Conservation (phyloP, 1,284 basidiomycete species). For the Ustilago cynodontis region DNA sequence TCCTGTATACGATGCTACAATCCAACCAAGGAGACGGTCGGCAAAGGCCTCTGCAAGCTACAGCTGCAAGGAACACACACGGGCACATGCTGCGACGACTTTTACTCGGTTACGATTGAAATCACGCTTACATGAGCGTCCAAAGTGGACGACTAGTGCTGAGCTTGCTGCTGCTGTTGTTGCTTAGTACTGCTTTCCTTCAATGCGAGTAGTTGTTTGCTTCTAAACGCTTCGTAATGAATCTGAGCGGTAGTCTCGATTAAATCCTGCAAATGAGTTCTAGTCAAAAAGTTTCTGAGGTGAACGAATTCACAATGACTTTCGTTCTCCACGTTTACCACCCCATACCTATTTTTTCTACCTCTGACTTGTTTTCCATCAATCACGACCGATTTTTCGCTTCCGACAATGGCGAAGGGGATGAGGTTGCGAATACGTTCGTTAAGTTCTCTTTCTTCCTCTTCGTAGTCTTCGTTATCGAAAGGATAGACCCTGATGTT, state of each 20-base stretch:
- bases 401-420: conserved; percentile 96
- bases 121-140: too few relatives aligned
- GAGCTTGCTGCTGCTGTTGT: conserved; percentile 27
- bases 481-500: conserved; percentile 96
- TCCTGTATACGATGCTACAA: too few relatives aligned
- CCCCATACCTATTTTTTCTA: conserved; percentile 96
- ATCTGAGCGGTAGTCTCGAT: conserved; percentile 99
- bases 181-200: conserved; percentile 77
- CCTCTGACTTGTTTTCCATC: conserved; percentile 95
- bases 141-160: too few relatives aligned
- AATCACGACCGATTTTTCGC: conserved; percentile 91
- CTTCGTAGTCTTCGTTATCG: conserved; percentile 94
- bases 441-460: conserved; percentile 89
- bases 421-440: conserved; percentile 91
- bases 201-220: conserved; percentile 92
- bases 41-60: too few relatives aligned
- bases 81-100: too few relatives aligned
- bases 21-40: too few relatives aligned
- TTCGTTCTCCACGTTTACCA: conserved; percentile 93
- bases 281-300: conserved; percentile 93
- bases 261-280: conserved; percentile 94
- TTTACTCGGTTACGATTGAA: too few relatives aligned
- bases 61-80: too few relatives aligned
- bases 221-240: conserved; percentile 99
- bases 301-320: conserved; percentile 98